A percentile compares a stretch with the other conserved stretches of the same genome.
These are phyloP conservation scores for Isabelozyma rhagii DNA, from an alignment of 805 yeast genomes.

Conservation along the genomic window DNA sequence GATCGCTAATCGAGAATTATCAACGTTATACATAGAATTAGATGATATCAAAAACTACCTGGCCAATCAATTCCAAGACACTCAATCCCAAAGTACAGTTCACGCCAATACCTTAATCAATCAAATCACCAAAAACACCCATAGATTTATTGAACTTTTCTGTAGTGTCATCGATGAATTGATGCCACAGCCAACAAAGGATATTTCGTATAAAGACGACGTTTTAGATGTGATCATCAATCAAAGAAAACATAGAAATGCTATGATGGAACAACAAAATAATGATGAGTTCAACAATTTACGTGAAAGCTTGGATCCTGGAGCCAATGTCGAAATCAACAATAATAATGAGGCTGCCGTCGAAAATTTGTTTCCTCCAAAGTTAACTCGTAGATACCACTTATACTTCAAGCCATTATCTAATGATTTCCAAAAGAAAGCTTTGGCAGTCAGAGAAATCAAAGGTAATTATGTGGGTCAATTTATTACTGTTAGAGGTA, in stretches of 20 bases:
- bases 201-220: constrained; percentile 76
- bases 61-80: constrained; percentile 29
- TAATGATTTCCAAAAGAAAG: constrained; percentile 41
- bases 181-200: constrained; percentile 84
- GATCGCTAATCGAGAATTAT: constrained; percentile 77
- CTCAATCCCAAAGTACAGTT: constrained; percentile 10
- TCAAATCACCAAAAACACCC: constrained; percentile 67
- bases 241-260: constrained; percentile 83
- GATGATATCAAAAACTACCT: constrained; percentile 81
- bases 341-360: constrained; percentile 13
- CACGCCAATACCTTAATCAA: constrained; percentile 42
- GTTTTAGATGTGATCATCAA: constrained; percentile 90
- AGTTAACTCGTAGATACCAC: constrained; percentile 80
- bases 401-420: constrained; percentile 83
- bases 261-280: constrained; percentile 64
- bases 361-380: constrained; percentile 73
- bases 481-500: constrained; percentile 87
- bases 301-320: constrained; percentile 26
- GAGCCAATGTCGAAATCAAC: constrained; percentile 19
- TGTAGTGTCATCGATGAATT: constrained; percentile 71
- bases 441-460: constrained; percentile 86
- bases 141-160: constrained; percentile 76
- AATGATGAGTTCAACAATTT: constrained; percentile 54
- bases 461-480: constrained; percentile 82
- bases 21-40: constrained; percentile 69